Evolutionary conservation across 208 protist species (phyloP).

Genomic region (Trypanosoma conorhini): DNA sequence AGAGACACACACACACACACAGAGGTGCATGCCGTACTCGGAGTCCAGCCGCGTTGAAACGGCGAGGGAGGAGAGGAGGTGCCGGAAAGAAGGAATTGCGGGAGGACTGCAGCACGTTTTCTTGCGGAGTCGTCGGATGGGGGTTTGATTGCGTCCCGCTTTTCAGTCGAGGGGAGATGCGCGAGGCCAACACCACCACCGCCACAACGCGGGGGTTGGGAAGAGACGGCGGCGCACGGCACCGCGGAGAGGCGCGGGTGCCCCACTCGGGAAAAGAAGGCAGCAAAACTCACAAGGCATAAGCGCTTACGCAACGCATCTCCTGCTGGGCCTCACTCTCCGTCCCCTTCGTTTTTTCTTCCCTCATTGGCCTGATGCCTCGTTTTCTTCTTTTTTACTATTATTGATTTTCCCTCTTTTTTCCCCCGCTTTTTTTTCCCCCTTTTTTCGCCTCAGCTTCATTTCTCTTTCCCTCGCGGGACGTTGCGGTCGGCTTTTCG

Average conservation of each 20-base stretch:
- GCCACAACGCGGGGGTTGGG: no score
- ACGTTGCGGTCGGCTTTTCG: no score
- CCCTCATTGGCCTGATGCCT: no score
- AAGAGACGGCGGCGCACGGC: not conserved
- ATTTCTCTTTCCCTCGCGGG: not conserved
- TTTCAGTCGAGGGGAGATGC: not conserved
- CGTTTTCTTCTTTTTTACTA: constrained; percentile 18
- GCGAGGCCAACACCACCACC: no score
- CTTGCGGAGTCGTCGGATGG: no score
- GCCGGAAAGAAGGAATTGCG: not conserved
- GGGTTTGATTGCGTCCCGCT: not conserved
- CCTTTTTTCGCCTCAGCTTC: not conserved
- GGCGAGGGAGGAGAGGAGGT: not conserved
- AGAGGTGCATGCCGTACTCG: not conserved
- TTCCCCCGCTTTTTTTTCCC: not conserved
- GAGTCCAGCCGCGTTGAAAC: not conserved
- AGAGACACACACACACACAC: not conserved
- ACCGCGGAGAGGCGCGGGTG: not conserved
- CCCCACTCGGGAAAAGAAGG: no score
- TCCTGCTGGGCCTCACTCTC: not conserved
- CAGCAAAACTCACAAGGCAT: no score
- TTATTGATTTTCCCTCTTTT: not conserved
- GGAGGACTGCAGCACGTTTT: no score
- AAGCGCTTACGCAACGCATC: no score
- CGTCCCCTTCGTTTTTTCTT: constrained; percentile 13